Evolutionary conservation across 2,329 filamentous ascomycete genomes (phyloP), one percentile per base, ranked within the genome.

Genomic region (Trichoderma oligosporum): DNA sequence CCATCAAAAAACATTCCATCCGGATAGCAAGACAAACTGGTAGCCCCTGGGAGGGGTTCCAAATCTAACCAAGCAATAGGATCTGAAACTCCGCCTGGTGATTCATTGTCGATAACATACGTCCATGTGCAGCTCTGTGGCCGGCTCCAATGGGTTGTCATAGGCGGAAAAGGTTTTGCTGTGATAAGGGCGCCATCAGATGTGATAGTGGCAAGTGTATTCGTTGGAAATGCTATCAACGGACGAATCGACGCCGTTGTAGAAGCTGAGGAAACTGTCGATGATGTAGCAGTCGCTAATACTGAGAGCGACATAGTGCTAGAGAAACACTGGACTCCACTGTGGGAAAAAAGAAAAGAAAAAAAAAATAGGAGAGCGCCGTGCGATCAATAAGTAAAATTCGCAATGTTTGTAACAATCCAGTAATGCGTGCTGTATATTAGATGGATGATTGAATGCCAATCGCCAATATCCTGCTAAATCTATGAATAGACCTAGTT

Each of bases 21-120:
- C 1, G 73, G 73, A 57, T 75, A 75, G 56, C 73, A 75, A 2
- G 73, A 73, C 44, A 74, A 62, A 2, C 71, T 73, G 27, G 65
- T 72, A 6, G 71, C 71, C 8, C 65, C 70, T n/a, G 66, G 58
- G 18, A 69, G 65, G 7, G 73, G 70, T 42, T 72, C 67, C 35
- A 73, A 56, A 55, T 75, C 73, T 12, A 75, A 62, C 65, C 68
- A 74, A 25, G 72, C 73, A 33, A 71, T 66, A 1, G 68, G 64
- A 6, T 67, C 71, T 7, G 63, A 61, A 24, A 62, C 61, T 2
- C 62, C 67, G 41, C 63, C 62, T 22, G 60, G 60, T 8, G 62
- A 48, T 33, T 63, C 46, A 27, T 66, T 62, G 45, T 69, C 66
- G 38, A 66, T 63, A 53, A 73, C 66, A 52, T 71, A 74, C 2